Percentiles rank a stretch among this genome's conserved stretches.
phyloP scores from a whole-genome alignment of 2,329 filamentous ascomycete species.

The Alternaria atra region DNA sequence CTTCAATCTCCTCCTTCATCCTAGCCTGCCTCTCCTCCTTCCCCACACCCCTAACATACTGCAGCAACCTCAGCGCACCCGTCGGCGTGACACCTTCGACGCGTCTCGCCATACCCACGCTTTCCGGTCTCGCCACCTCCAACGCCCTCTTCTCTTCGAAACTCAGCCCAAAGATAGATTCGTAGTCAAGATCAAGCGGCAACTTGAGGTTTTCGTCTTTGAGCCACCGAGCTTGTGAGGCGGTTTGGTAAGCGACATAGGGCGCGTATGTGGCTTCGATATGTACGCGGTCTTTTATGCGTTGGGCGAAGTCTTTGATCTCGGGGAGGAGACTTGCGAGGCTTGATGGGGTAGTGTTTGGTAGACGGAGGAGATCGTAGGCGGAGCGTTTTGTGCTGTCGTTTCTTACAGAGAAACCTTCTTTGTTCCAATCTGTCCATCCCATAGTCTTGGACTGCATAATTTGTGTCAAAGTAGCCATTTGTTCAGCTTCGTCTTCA shows the following conservation, averaged over 20 bases:
- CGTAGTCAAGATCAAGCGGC: slow-evolving; percentile 80
- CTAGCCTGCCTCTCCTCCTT: slow-evolving; percentile 41
- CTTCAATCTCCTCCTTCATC: slow-evolving; percentile 42
- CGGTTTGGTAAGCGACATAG: slow-evolving; percentile 78
- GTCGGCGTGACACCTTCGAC: slow-evolving; percentile 77
- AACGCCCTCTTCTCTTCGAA: slow-evolving; percentile 80
- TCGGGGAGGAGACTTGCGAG: slow-evolving; percentile 68
- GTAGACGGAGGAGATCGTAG: slow-evolving; percentile 78
- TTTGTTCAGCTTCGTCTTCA: slow-evolving; percentile 70
- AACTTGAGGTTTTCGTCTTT: slow-evolving; percentile 80
- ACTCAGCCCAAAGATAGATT: slow-evolving; percentile 75
- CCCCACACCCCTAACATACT: slow-evolving; percentile 63
- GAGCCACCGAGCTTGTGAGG: slow-evolving; percentile 71
- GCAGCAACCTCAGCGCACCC: slow-evolving; percentile 65
- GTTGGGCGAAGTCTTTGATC: slow-evolving; percentile 62
- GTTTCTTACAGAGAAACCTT: slow-evolving; percentile 73
- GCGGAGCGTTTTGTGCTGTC: slow-evolving; percentile 75
- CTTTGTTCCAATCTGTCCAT: slow-evolving; percentile 71
- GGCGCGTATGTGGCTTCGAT: slow-evolving; percentile 89
- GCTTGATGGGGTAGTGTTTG: slow-evolving; percentile 62
- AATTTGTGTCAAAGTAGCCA: slow-evolving; percentile 69
- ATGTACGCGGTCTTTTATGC: slow-evolving; percentile 73
- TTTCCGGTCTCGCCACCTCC: slow-evolving; percentile 77
- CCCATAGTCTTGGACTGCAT: slow-evolving; percentile 68
- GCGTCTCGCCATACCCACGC: slow-evolving; percentile 84